phyloP scores from a whole-genome alignment of 2,329 filamentous ascomycete species.

The Polychaeton citri region DNA sequence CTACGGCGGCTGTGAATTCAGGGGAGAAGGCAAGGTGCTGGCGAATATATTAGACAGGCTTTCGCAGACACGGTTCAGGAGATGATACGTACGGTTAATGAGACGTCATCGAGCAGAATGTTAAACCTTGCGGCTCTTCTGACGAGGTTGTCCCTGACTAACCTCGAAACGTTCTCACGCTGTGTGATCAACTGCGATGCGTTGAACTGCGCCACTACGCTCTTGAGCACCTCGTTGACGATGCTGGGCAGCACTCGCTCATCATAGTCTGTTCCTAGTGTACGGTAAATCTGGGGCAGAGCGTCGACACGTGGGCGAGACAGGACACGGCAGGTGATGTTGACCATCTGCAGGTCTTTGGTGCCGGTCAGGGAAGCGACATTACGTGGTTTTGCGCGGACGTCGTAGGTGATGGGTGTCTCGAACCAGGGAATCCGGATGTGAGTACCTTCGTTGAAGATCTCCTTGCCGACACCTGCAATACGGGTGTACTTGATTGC shows the following conservation, averaged over 20 bases:
- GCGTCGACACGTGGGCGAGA: slow-evolving; percentile 78
- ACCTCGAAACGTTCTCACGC: slow-evolving; percentile 84
- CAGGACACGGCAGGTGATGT: slow-evolving; percentile 98
- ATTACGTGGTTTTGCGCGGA: slow-evolving; percentile 92
- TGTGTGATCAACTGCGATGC: slow-evolving; percentile 97
- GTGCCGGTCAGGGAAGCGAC: slow-evolving; percentile 94
- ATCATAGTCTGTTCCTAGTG: slow-evolving; percentile 88
- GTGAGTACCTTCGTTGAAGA: slow-evolving; percentile 94
- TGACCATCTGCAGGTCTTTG: slow-evolving; percentile 99
- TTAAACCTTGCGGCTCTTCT: slow-evolving; percentile 90
- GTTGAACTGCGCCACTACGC: slow-evolving; percentile 97
- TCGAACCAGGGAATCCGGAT: slow-evolving; percentile 94
- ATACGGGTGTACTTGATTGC: slow-evolving; percentile 92
- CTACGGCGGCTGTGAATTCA: slow-evolving; percentile 55
- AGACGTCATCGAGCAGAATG: slow-evolving; percentile 94
- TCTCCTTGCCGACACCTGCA: slow-evolving; percentile 88
- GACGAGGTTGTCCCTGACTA: slow-evolving; percentile 88
- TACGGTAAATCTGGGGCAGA: slow-evolving; percentile 93
- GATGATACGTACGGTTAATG: slow-evolving; percentile 48
- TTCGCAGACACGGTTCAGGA: not conserved
- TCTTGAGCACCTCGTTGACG: slow-evolving; percentile 97
- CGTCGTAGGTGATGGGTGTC: slow-evolving; percentile 90
- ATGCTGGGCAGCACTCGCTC: slow-evolving; percentile 97
- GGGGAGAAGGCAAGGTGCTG: slow-evolving; percentile 56
- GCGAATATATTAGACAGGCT: slow-evolving; percentile 6